Conservation (phyloP, 805 yeast genomes). For the Huiozyma naganishii region DNA sequence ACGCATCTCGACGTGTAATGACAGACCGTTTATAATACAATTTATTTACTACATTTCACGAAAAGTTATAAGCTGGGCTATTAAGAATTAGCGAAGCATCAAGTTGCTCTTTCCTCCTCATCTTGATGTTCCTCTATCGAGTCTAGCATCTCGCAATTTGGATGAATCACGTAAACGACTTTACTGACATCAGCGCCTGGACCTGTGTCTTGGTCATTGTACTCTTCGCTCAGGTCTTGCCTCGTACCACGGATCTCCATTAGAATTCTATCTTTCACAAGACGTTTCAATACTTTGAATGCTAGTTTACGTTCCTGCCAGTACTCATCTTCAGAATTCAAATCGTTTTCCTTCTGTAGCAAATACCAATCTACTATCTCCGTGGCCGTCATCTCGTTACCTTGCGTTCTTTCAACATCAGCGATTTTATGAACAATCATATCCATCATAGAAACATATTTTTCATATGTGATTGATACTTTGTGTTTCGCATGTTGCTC, state of each 20-base stretch:
- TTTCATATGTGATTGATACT: conserved; percentile 67
- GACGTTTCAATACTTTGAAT: conserved; percentile 67
- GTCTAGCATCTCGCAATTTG: conserved; percentile 73
- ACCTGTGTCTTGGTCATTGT: conserved; percentile 17
- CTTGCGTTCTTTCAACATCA: conserved; percentile 40
- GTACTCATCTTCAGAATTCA: conserved; percentile 60
- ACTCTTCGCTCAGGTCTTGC: conserved; percentile 34
- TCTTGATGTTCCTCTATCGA: conserved; percentile 8
- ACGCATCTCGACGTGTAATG: neutral
- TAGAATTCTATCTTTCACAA: conserved; percentile 76
- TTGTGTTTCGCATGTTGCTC: conserved; percentile 24
- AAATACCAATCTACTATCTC: conserved; percentile 76
- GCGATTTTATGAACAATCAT: conserved; percentile 56
- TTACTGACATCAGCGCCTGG: conserved; percentile 22
- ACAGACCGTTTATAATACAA: neutral
- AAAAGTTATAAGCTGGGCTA: no score
- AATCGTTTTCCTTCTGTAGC: conserved; percentile 56
- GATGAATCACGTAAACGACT: conserved; percentile 52
- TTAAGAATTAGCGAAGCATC: no score
- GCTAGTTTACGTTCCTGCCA: conserved; percentile 62
- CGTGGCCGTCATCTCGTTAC: conserved; percentile 55
- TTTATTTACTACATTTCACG: neutral
- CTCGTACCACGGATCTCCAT: conserved; percentile 48
- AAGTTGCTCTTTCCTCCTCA: neutral
- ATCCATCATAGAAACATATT: conserved; percentile 77